Evolutionary conservation across 2,329 filamentous ascomycete species (phyloP).

Genomic region (Colletotrichum incanum): DNA sequence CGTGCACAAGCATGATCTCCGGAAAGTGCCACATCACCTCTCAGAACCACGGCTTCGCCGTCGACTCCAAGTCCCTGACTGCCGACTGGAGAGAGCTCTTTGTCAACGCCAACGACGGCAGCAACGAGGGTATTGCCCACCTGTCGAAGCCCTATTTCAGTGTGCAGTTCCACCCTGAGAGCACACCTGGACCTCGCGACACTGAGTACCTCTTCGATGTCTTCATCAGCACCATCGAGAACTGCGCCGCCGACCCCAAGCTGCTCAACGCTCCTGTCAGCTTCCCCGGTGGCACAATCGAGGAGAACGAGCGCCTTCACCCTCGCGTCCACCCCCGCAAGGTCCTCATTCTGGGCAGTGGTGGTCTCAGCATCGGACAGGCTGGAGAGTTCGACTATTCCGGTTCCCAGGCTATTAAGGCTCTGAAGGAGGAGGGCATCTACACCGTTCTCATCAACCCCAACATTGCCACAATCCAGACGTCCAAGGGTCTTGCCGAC

Average conservation of each 20-base stretch:
- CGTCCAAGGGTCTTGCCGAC: constrained; percentile 96
- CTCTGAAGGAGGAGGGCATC: constrained; percentile 96
- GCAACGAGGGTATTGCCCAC: constrained; percentile 98
- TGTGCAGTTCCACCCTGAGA: constrained; percentile 99
- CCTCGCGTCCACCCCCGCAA: constrained; percentile 92
- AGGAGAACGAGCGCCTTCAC: constrained; percentile 83
- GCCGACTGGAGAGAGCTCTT: constrained; percentile 93
- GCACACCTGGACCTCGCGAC: constrained; percentile 93
- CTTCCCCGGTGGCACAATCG: constrained; percentile 88
- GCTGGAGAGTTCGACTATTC: constrained; percentile 99
- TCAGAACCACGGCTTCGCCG: constrained; percentile 97
- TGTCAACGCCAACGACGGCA: constrained; percentile 97
- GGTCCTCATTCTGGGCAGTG: constrained; percentile 92
- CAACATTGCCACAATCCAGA: constrained; percentile 99
- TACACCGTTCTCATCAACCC: constrained; percentile 99
- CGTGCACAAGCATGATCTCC: constrained; percentile 94
- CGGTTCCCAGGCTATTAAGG: constrained; percentile 98
- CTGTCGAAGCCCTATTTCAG: constrained; percentile 91
- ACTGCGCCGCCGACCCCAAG: constrained; percentile 77
- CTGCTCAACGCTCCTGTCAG: constrained; percentile 81
- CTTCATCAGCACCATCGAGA: constrained; percentile 88
- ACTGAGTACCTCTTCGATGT: constrained; percentile 98
- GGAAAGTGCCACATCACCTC: constrained; percentile 99
- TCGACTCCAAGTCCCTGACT: constrained; percentile 84
- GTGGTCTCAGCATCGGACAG: constrained; percentile 96